A percentile compares a stretch with the other conserved stretches of the same genome.
phyloP scores from a whole-genome alignment of 1,284 basidiomycete species.

The Amylostereum areolatum region DNA sequence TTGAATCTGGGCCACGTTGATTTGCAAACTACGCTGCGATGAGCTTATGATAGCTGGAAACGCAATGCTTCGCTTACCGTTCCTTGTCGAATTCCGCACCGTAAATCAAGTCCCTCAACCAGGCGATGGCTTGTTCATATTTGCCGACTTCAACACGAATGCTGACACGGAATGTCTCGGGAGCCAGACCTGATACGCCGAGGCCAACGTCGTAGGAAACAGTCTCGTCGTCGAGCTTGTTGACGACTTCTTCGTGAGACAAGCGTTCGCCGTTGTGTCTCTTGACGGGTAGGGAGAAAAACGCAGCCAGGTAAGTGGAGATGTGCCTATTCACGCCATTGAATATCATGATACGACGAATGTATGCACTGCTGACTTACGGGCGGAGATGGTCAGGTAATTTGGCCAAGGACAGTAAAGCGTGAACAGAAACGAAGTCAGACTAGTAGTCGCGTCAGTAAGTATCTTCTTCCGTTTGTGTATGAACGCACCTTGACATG shows the following conservation, averaged over 20 bases:
- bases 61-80: conserved; percentile 40
- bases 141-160: conserved; percentile 81
- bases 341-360: neutral
- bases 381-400: conserved; percentile 72
- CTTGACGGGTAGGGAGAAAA: conserved; percentile 87
- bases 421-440: conserved; percentile 84
- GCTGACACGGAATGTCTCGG: conserved; percentile 71
- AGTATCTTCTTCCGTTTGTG: neutral
- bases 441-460: conserved; percentile 37
- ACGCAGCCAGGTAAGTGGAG: conserved; percentile 77
- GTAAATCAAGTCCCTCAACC: conserved; percentile 89
- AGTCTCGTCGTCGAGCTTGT: conserved; percentile 87
- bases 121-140: conserved; percentile 81
- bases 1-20: conserved; percentile 84
- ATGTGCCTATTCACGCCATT: conserved; percentile 49
- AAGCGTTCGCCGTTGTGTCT: conserved; percentile 67
- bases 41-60: conserved; percentile 5
- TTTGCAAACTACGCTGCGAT: conserved; percentile 56
- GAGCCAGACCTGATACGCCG: conserved; percentile 67
- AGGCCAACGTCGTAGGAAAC: conserved; percentile 80
- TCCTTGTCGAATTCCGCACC: conserved; percentile 80
- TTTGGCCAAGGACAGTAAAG: conserved; percentile 70
- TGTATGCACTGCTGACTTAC: conserved; percentile 37
- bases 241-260: conserved; percentile 86
- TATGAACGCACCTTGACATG: conserved; percentile 59